A percentile compares a stretch with the other conserved stretches of the same genome.
Conservation (phyloP, 768 basidiomycete genomes). For the Chalciporus chontae region DNA sequence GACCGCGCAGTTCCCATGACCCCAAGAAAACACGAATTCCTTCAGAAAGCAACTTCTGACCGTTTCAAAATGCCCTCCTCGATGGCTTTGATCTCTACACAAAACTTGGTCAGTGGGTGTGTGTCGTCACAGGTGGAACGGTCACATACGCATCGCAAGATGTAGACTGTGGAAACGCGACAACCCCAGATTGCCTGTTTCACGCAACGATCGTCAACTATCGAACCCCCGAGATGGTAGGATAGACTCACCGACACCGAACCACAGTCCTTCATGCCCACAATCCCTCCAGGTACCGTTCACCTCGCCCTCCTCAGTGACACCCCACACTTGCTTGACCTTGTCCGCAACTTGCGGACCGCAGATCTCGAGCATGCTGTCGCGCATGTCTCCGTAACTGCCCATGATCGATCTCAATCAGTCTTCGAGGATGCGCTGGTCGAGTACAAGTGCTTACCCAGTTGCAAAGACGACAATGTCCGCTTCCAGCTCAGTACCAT, state of each 20-base stretch:
- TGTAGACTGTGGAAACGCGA: conserved; percentile 31
- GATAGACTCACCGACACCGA: conserved; percentile 23
- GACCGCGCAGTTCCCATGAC: not conserved
- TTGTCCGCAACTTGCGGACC: conserved; percentile 43
- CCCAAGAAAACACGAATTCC: not conserved
- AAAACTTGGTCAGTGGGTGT: not conserved
- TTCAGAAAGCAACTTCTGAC: conserved; percentile 19
- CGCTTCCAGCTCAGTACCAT: conserved; percentile 30
- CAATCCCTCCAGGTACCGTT: conserved; percentile 34
- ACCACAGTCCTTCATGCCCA: conserved; percentile 36
- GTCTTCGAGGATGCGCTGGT: not conserved
- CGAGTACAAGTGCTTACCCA: conserved; percentile 14
- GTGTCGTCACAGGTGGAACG: not conserved
- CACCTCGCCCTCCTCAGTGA: conserved; percentile 62
- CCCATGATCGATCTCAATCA: not conserved
- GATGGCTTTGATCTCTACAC: conserved; percentile 29
- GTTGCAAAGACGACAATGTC: conserved; percentile 33
- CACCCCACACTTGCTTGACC: conserved; percentile 55
- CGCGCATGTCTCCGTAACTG: conserved; percentile 46
- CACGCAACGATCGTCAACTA: not conserved
- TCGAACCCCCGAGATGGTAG: not conserved
- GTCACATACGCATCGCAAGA: conserved; percentile 28
- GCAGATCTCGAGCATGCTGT: conserved; percentile 40
- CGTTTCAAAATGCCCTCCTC: conserved; percentile 26
- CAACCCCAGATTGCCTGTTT: conserved; percentile 21